phyloP scores from a whole-genome alignment of 1,284 basidiomycete species.

The Papiliotrema laurentii region DNA sequence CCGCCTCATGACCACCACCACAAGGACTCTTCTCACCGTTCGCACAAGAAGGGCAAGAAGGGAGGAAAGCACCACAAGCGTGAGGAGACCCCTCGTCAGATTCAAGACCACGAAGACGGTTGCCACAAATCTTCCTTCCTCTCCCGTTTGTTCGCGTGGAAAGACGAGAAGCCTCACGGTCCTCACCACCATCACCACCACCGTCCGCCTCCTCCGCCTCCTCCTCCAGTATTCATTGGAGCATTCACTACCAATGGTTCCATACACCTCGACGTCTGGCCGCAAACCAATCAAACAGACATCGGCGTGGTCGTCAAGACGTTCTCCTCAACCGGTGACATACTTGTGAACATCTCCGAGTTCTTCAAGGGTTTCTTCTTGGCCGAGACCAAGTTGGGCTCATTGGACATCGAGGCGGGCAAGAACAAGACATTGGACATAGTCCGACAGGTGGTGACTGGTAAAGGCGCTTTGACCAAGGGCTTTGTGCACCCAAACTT shows the following conservation, averaged over 20 bases:
- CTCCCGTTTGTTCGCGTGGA: background rate
- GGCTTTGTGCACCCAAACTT: constrained; percentile 21
- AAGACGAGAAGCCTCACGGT: constrained; percentile 1
- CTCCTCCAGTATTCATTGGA: constrained; percentile 21
- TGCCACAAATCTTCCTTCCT: background rate
- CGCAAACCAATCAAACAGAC: constrained; percentile 7
- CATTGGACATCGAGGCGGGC: constrained; percentile 12
- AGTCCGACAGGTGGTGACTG: constrained; percentile 14
- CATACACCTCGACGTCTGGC: constrained; percentile 19
- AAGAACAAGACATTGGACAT: constrained; percentile 19
- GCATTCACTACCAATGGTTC: constrained; percentile 24
- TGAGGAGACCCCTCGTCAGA: constrained; percentile 3
- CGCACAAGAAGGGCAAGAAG: background rate
- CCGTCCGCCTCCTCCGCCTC: constrained; percentile 16
- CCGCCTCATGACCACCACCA: background rate
- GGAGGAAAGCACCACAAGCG: background rate
- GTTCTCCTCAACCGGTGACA: constrained; percentile 42
- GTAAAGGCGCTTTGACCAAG: constrained; percentile 17
- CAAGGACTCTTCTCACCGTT: background rate
- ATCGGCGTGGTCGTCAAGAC: constrained; percentile 34
- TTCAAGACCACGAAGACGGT: constrained; percentile 1
- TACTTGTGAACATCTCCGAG: constrained; percentile 21
- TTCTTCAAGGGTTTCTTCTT: constrained; percentile 29
- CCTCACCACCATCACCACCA: constrained; percentile 4
- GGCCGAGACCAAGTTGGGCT: constrained; percentile 19